Percentiles rank a stretch among this genome's conserved stretches.
Evolutionary conservation across 495 filamentous ascomycete genomes (phyloP).

Genomic region (Aspergillus bertholletiae): DNA sequence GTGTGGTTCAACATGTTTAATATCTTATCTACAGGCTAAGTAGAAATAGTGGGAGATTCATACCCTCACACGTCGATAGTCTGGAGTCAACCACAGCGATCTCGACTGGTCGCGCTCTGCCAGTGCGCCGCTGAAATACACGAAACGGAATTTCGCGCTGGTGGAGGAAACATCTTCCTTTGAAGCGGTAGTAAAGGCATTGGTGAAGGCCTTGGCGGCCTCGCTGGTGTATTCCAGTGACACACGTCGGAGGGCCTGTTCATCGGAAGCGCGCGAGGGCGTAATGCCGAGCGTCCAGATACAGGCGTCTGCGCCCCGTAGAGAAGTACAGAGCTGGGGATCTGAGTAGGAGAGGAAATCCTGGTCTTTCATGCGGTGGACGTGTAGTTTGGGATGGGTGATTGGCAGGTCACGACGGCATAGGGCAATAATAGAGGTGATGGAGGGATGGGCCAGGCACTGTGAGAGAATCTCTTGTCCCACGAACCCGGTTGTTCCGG

Average conservation of each 20-base stretch:
- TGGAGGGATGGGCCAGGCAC: slow-evolving; percentile 36
- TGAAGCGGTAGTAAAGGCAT: slow-evolving; percentile 5
- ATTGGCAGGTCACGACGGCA: slow-evolving; percentile 31
- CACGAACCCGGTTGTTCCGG: slow-evolving; percentile 51
- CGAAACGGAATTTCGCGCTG: slow-evolving; percentile 41
- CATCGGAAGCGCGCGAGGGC: not conserved
- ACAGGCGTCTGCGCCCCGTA: slow-evolving; percentile 48
- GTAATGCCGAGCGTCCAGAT: slow-evolving; percentile 38
- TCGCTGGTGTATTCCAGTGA: too few species aligned
- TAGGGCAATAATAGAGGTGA: slow-evolving; percentile 48
- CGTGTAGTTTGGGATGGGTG: slow-evolving; percentile 37
- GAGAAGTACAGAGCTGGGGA: slow-evolving; percentile 22
- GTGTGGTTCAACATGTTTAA: not conserved
- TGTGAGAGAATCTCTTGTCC: slow-evolving; percentile 45
- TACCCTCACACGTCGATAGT: slow-evolving; percentile 45
- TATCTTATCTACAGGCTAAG: not conserved
- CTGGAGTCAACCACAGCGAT: slow-evolving; percentile 36
- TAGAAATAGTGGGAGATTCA: slow-evolving; percentile 4
- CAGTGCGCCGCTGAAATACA: slow-evolving; percentile 46
- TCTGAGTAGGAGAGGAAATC: slow-evolving; percentile 45
- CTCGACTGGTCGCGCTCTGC: slow-evolving; percentile 47
- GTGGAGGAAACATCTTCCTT: slow-evolving; percentile 10
- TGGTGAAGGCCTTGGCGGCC: slow-evolving; percentile 1
- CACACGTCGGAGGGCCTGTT: too few species aligned
- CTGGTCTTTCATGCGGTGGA: slow-evolving; percentile 35